phyloP scores from a whole-genome alignment of 495 filamentous ascomycete genomes.

The Penicillium samsonianum region DNA sequence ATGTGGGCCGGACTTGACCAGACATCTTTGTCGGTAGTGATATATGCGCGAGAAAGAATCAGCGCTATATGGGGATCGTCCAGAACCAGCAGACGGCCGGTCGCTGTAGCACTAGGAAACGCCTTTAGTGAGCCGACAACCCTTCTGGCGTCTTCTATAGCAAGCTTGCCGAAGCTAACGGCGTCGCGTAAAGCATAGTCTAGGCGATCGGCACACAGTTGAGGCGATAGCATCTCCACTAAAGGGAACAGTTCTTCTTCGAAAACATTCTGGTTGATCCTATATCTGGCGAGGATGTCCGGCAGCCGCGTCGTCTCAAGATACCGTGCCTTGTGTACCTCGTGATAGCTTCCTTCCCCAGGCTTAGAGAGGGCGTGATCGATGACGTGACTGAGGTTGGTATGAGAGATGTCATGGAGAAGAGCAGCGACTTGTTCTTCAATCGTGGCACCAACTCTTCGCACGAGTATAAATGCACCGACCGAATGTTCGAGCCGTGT shows the following conservation, averaged over 20 bases:
- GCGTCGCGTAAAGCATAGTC: slow-evolving; percentile 47
- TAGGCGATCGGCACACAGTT: slow-evolving; percentile 46
- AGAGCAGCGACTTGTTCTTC: slow-evolving; percentile 47
- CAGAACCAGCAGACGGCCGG: slow-evolving; percentile 39
- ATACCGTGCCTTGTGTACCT: slow-evolving; percentile 45
- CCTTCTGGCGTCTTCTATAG: slow-evolving; percentile 25
- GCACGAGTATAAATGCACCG: slow-evolving; percentile 45
- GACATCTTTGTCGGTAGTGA: slow-evolving; percentile 35
- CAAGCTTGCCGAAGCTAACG: slow-evolving; percentile 35
- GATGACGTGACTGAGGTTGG: slow-evolving; percentile 45
- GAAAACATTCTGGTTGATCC: slow-evolving; percentile 30
- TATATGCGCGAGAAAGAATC: slow-evolving; percentile 35
- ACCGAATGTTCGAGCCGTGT: slow-evolving; percentile 49
- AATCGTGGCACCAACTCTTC: slow-evolving; percentile 38
- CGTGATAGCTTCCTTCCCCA: slow-evolving; percentile 45
- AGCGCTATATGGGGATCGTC: slow-evolving; percentile 33
- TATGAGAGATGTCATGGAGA: slow-evolving; percentile 48
- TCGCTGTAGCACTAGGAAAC: slow-evolving; percentile 27
- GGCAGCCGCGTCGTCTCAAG: slow-evolving; percentile 37
- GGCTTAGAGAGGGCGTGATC: slow-evolving; percentile 43
- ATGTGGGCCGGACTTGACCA: slow-evolving; percentile 40
- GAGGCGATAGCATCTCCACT: slow-evolving; percentile 43
- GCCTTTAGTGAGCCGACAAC: slow-evolving; percentile 32
- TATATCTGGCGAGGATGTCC: slow-evolving; percentile 35
- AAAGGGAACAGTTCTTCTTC: slow-evolving; percentile 44